Conservation (phyloP, 306 rosid species). For the Malus sieversii region DNA sequence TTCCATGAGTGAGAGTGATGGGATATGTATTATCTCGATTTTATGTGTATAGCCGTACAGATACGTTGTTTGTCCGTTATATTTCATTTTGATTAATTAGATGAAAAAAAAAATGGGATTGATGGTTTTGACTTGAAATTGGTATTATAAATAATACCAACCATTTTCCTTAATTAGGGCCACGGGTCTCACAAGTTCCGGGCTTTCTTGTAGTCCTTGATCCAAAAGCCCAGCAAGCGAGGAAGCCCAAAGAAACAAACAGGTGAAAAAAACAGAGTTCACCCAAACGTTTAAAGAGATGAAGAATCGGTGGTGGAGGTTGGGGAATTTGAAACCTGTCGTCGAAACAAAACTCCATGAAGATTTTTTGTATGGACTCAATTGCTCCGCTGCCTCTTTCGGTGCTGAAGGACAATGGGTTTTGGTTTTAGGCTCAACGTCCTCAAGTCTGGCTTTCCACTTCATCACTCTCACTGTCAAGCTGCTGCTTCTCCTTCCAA, state of each 20-base stretch:
- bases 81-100: too few relatives aligned
- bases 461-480: conserved; percentile 45
- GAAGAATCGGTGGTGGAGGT: conserved; percentile 18
- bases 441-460: conserved; percentile 36
- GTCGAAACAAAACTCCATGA: neutral
- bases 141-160: too few relatives aligned
- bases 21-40: too few relatives aligned
- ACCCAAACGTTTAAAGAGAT: neutral
- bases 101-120: too few relatives aligned
- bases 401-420: conserved; percentile 40
- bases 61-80: too few relatives aligned
- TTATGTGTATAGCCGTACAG: too few relatives aligned
- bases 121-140: too few relatives aligned
- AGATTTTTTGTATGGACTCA: conserved; percentile 31
- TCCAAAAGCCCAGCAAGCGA: neutral
- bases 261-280: neutral
- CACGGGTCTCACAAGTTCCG: neutral
- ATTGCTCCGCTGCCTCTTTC: conserved; percentile 18
- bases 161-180: too few relatives aligned
- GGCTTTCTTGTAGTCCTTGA: neutral
- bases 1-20: too few relatives aligned
- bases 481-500: conserved; percentile 31
- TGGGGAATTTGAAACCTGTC: neutral
- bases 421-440: conserved; percentile 52
- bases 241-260: neutral